Evolutionary conservation across 2,329 filamentous ascomycete species (phyloP), one percentile per base, ranked within the genome.

Genomic region (Magnaporthiopsis incrustans): DNA sequence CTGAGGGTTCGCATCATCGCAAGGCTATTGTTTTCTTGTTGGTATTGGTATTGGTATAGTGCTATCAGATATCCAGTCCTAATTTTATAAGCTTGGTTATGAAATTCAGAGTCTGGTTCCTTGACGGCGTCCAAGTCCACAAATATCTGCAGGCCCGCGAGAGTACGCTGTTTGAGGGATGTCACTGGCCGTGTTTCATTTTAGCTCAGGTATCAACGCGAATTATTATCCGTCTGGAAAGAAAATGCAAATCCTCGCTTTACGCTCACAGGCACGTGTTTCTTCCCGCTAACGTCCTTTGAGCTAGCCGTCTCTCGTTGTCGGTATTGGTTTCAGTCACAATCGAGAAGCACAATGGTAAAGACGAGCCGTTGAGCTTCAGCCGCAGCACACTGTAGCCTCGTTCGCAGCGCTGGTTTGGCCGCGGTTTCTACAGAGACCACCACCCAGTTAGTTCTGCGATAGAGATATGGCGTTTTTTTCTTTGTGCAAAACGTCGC

Each of bases 381-480:
- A 71, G 12, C 68, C 71, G 56, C 68, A 73, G 65, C 70, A 73
- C 5, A 70, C 69, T 0, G 65, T 74, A 0, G 68, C 69, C 57
- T 68, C 74, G 11, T 50, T 71, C 1, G 68, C 69, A 1, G 70
- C 68, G 25, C 64, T 73, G 1, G 70, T 71, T 50, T 65, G 64
- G 11, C 60, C 60, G 12, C 53, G 38, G 3, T 64, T 67, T 15
- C 10, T 7, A 10, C 3, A 59, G 8, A 53, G 44, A 53, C 44
- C 2, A 53, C 44, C 2, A 53, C 44, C 22, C 8, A 53, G 44
- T 53, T 53, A 53, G 22, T 53, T 18, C 8, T 5, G 25, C 11
- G 25, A 58, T 2, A 15, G 57, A 58, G 27, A 30, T 58, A 30
- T 30, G 30, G 30, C 14, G 22, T 30, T 3, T 2, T 58, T 58